A percentile compares a stretch with the other conserved stretches of the same genome.
Evolutionary conservation across 345 rosid genomes (phyloP).

Genomic region (Noccaea bulbosa): DNA sequence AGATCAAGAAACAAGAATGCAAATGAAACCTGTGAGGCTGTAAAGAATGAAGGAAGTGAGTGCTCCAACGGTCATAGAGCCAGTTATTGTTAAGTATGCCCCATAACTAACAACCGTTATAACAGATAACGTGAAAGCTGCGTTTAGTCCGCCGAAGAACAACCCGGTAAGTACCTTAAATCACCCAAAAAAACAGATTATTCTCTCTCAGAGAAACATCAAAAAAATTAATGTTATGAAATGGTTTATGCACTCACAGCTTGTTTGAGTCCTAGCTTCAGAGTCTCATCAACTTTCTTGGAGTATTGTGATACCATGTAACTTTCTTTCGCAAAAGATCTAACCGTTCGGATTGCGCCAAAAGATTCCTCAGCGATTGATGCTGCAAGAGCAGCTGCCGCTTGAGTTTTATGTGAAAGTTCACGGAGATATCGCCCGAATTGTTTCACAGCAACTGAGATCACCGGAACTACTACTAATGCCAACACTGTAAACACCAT

Average conservation of each 20-base stretch:
- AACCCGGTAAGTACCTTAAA: conserved; percentile 60
- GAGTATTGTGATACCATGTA: conserved; percentile 71
- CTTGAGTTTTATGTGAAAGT: conserved; percentile 90
- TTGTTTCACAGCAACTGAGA: conserved; percentile 70
- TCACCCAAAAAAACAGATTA: conserved; percentile 3
- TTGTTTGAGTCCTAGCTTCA: conserved; percentile 82
- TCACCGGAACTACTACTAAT: conserved; percentile 75
- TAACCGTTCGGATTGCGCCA: conserved; percentile 93
- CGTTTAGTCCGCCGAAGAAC: conserved; percentile 86
- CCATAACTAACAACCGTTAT: conserved; percentile 83
- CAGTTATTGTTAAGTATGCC: conserved; percentile 81
- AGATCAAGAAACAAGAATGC: not conserved
- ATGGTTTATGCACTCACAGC: conserved; percentile 59
- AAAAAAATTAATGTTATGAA: not conserved
- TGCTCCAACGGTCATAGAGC: conserved; percentile 82
- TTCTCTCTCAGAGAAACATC: conserved; percentile 46
- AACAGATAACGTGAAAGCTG: conserved; percentile 82
- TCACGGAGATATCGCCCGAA: conserved; percentile 88
- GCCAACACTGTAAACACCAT: conserved; percentile 66
- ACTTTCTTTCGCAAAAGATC: conserved; percentile 91
- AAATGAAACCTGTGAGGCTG: conserved; percentile 81
- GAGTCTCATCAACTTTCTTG: conserved; percentile 83
- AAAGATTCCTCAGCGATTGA: conserved; percentile 99
- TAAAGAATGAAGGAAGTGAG: conserved; percentile 97
- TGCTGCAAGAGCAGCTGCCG: conserved; percentile 95